Conservation (phyloP, 352 stramenopile species). For the Phytophthora constricta region DNA sequence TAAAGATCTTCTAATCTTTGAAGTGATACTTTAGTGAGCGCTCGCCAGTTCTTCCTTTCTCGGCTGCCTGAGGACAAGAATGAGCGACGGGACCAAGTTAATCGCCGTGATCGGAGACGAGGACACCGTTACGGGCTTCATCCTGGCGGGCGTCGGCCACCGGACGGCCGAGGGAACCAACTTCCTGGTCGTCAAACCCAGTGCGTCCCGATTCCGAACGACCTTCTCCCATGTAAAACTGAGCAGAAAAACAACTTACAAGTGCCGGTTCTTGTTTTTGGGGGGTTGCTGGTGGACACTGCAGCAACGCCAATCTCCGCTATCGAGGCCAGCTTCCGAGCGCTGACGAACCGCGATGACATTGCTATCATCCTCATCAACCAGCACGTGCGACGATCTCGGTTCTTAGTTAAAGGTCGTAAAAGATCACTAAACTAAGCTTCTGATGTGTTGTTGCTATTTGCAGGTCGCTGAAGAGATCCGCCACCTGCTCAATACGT, state of each 20-base stretch:
- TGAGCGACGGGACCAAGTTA: conserved; percentile 87
- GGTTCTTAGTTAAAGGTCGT: neutral
- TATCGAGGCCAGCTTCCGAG: conserved; percentile 94
- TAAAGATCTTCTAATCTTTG: neutral
- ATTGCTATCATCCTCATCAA: conserved; percentile 99
- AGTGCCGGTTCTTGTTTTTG: neutral
- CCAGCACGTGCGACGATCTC: conserved; percentile 88
- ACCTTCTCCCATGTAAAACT: too few relatives aligned
- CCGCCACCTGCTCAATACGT: conserved; percentile 97
- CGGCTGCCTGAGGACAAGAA: conserved; percentile 25
- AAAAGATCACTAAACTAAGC: neutral
- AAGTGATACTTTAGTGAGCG: conserved; percentile 3
- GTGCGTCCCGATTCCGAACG: conserved; percentile 76
- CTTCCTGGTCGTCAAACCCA: conserved; percentile 97
- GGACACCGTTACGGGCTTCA: conserved; percentile 98
- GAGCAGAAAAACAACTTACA: too few relatives aligned
- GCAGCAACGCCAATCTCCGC: conserved; percentile 86
- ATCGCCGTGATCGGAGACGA: conserved; percentile 92
- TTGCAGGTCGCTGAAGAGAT: conserved; percentile 96
- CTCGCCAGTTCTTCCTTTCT: conserved; percentile 6
- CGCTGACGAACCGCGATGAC: conserved; percentile 94
- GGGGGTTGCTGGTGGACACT: too few relatives aligned
- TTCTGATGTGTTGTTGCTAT: conserved; percentile 2
- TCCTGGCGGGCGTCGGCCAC: conserved; percentile 96
- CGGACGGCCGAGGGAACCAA: conserved; percentile 95